phyloP scores from a whole-genome alignment of 2,329 filamentous ascomycete species.

The Stemphylium lycopersici region DNA sequence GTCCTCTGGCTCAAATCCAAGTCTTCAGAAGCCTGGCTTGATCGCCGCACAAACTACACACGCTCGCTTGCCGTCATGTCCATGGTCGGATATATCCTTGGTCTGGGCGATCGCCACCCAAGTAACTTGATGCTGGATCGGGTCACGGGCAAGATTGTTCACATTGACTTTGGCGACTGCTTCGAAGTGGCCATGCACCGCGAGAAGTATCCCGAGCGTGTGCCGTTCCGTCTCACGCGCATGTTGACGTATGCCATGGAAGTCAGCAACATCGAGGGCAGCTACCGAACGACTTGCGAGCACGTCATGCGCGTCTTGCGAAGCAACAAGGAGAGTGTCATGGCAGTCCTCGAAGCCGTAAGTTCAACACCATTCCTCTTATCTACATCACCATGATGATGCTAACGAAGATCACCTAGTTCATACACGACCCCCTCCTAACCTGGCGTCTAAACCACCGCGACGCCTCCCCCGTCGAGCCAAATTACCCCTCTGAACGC shows the following conservation, averaged over 20 bases:
- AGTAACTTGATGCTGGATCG: slow-evolving; percentile 98
- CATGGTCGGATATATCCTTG: slow-evolving; percentile 99
- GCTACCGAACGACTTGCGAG: slow-evolving; percentile 97
- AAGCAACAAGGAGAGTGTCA: slow-evolving; percentile 97
- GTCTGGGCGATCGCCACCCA: slow-evolving; percentile 93
- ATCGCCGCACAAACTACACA: slow-evolving; percentile 97
- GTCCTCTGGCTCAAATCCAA: slow-evolving; percentile 99
- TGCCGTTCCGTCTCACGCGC: slow-evolving; percentile 94
- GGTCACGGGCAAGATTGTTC: slow-evolving; percentile 93
- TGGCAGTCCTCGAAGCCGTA: slow-evolving; percentile 97
- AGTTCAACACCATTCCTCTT: slow-evolving; percentile 55
- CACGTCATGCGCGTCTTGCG: slow-evolving; percentile 96
- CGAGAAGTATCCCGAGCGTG: slow-evolving; percentile 96
- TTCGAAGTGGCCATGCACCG: slow-evolving; percentile 99
- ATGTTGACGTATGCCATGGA: slow-evolving; percentile 99
- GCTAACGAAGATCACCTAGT: slow-evolving; percentile 60
- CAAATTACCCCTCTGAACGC: slow-evolving; percentile 66
- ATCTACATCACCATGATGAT: neutral
- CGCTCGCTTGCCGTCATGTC: slow-evolving; percentile 98
- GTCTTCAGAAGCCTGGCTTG: slow-evolving; percentile 96
- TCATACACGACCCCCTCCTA: slow-evolving; percentile 98
- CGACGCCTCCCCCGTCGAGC: slow-evolving; percentile 62
- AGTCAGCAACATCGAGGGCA: slow-evolving; percentile 98
- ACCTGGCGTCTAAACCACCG: slow-evolving; percentile 84
- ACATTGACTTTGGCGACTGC: slow-evolving; percentile 99